Conservation (phyloP, 495 filamentous ascomycete species). For the Oidiodendron maius region DNA sequence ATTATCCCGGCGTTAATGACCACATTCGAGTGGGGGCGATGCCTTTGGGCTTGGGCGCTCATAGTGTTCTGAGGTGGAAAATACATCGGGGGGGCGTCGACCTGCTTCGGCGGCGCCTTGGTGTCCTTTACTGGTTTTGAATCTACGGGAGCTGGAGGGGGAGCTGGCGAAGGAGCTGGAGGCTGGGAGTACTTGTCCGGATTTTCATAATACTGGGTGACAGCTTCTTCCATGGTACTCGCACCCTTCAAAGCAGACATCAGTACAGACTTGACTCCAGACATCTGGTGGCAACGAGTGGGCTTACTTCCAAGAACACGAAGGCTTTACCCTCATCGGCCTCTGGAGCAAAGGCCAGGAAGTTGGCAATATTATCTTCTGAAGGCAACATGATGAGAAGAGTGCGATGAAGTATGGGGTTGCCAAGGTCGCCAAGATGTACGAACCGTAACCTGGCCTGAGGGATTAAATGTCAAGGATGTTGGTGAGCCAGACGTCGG, state of each 20-base stretch:
- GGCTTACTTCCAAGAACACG: constrained; percentile 12
- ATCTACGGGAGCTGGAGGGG: constrained; percentile 1
- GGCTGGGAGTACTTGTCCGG: constrained; percentile 10
- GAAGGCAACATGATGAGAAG: constrained; percentile 7
- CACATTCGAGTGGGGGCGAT: constrained; percentile 24
- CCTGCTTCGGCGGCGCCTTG: constrained; percentile 4
- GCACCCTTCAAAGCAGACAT: constrained; percentile 9
- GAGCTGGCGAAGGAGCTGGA: constrained; percentile 1
- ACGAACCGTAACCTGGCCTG: no score
- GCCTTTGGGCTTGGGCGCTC: no score
- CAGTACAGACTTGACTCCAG: not conserved
- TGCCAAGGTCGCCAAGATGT: no score
- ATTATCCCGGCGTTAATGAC: constrained; percentile 31
- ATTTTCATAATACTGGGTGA: constrained; percentile 13
- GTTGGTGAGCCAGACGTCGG: no score
- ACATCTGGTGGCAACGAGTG: not conserved
- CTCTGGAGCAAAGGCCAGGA: constrained; percentile 13
- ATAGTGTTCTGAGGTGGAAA: constrained; percentile 3
- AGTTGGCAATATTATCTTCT: constrained; percentile 14
- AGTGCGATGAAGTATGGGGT: no score
- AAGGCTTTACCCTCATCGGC: constrained; percentile 15
- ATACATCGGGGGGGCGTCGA: constrained; percentile 6
- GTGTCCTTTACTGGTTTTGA: not conserved
- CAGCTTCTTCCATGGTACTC: constrained; percentile 13
- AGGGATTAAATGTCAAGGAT: no score